phyloP scores from a whole-genome alignment of 1,284 basidiomycete species.

The Irpex sp. region DNA sequence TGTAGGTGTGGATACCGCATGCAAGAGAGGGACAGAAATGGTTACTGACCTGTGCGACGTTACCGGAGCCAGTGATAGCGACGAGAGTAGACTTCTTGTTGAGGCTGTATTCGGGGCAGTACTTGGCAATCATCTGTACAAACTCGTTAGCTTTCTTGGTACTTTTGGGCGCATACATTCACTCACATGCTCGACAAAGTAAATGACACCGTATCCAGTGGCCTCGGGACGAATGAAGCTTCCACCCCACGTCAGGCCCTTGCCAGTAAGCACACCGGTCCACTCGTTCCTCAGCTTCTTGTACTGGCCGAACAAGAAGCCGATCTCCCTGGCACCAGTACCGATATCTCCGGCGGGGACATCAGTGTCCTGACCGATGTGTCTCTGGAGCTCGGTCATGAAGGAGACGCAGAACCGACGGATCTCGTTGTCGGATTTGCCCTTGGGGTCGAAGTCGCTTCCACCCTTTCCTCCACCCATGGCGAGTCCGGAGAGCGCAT shows the following conservation, averaged over 20 bases:
- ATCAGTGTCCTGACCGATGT: constrained; percentile 75
- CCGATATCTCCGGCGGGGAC: constrained; percentile 80
- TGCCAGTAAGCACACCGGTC: constrained; percentile 75
- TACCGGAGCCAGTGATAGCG: constrained; percentile 72
- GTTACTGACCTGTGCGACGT: constrained; percentile 43
- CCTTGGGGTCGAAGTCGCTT: constrained; percentile 80
- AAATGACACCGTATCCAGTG: constrained; percentile 76
- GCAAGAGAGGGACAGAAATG: neutral
- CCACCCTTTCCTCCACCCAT: constrained; percentile 79
- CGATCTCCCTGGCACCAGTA: constrained; percentile 67
- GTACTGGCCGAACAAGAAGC: constrained; percentile 73
- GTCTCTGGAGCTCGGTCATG: constrained; percentile 71
- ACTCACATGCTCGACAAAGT: constrained; percentile 71
- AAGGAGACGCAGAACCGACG: constrained; percentile 68
- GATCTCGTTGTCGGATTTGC: constrained; percentile 76
- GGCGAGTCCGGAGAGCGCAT: constrained; percentile 74
- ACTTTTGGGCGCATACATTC: neutral
- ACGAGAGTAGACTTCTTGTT: constrained; percentile 46
- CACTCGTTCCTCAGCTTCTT: constrained; percentile 77
- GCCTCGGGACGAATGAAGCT: constrained; percentile 73
- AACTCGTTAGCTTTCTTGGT: neutral
- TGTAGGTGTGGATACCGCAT: neutral
- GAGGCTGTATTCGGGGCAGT: constrained; percentile 44
- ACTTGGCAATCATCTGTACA: constrained; percentile 46
- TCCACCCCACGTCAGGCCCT: constrained; percentile 74